These are phyloP conservation scores for Mortierella sp. DNA, from an alignment of 371 early-diverging fungal genomes.

Conservation along the genomic window DNA sequence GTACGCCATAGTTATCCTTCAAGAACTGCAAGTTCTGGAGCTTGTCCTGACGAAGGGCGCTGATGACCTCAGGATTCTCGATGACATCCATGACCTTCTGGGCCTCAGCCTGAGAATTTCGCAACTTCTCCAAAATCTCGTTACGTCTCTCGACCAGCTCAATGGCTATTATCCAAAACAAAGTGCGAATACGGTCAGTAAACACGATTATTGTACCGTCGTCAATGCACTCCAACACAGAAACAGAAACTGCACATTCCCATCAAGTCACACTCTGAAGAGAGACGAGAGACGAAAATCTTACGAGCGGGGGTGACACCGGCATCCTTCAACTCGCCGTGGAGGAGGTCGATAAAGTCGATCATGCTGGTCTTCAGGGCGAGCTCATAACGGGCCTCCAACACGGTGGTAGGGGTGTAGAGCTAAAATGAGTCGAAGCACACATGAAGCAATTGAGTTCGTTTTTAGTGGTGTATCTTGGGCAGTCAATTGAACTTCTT, in stretches of 20 bases:
- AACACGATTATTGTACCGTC: background rate
- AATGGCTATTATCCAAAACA: constrained; percentile 27
- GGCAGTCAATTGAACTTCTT: background rate
- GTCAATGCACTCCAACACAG: no score
- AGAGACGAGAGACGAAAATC: constrained; percentile 8
- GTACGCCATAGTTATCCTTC: constrained; percentile 85
- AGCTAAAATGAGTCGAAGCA: constrained; percentile 65
- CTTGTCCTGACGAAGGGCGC: constrained; percentile 92
- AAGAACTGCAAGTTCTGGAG: constrained; percentile 87
- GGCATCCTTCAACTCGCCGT: constrained; percentile 81
- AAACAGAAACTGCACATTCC: no score
- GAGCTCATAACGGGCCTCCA: constrained; percentile 90
- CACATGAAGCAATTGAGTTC: background rate
- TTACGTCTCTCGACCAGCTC: constrained; percentile 84
- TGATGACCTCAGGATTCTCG: constrained; percentile 91
- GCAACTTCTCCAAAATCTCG: constrained; percentile 78
- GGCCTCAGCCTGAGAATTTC: constrained; percentile 81
- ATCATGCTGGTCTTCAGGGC: constrained; percentile 93
- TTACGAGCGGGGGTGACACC: constrained; percentile 76
- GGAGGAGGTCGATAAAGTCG: constrained; percentile 86
- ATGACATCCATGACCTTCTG: constrained; percentile 89
- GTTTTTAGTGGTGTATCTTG: background rate
- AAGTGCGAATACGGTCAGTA: background rate
- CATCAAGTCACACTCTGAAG: background rate
- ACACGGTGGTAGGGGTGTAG: constrained; percentile 60